These are phyloP conservation scores for Mycena olivaceomarginata DNA, from an alignment of 768 basidiomycete species.

Conservation along the genomic window DNA sequence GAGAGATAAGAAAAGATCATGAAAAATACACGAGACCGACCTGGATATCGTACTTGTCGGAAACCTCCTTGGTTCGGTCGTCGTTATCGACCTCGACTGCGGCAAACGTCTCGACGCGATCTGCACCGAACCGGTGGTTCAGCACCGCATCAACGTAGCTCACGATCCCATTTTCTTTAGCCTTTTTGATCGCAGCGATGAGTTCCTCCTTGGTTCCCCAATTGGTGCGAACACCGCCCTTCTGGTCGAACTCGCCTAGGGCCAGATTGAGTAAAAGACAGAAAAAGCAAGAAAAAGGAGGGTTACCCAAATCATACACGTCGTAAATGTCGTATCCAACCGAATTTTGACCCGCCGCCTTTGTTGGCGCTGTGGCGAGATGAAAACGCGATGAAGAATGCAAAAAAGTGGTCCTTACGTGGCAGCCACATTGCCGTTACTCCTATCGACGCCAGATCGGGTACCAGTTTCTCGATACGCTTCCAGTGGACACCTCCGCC, in stretches of 20 bases:
- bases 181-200: constrained; percentile 67
- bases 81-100: constrained; percentile 73
- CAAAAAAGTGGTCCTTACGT: constrained; percentile 22
- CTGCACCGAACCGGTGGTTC: constrained; percentile 78
- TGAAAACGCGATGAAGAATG: neutral
- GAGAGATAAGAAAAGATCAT: neutral
- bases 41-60: constrained; percentile 46
- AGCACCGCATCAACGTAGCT: constrained; percentile 80
- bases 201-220: constrained; percentile 86
- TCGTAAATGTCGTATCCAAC: constrained; percentile 52
- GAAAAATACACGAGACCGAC: neutral
- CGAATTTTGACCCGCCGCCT: constrained; percentile 47
- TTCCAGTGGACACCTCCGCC: constrained; percentile 50
- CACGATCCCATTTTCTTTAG: constrained; percentile 71
- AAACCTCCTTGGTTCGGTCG: constrained; percentile 57
- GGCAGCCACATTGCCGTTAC: constrained; percentile 51
- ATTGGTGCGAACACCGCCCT: constrained; percentile 70
- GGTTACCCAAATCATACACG: constrained; percentile 69
- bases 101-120: constrained; percentile 73
- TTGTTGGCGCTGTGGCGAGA: constrained; percentile 47
- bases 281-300: neutral
- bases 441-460: constrained; percentile 45
- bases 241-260: constrained; percentile 75
- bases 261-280: neutral
- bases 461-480: constrained; percentile 37